Evolutionary conservation across 176 grass and related monocot genomes (phyloP), one percentile per base, ranked within the genome.

Genomic region (Saccharum spontaneum): DNA sequence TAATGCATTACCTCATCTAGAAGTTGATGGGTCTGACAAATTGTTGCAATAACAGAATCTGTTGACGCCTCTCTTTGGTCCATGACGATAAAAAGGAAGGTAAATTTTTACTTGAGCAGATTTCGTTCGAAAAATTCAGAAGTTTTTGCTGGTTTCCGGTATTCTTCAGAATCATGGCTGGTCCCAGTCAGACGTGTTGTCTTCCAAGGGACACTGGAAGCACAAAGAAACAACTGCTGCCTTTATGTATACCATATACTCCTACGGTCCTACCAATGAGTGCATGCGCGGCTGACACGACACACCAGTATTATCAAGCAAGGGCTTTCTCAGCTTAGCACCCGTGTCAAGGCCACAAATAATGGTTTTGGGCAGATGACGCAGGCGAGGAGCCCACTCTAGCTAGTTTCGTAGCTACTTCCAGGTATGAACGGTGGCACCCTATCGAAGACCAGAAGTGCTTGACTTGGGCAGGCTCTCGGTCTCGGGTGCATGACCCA

Each of bases 381-480:
- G 63, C 62, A 82, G 74, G 45, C 20, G 36, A 75, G 71, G 36
- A 81, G 71, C 78, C 8, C 15, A 61, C 8, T 59, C 24, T 20
- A 78, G 30, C 12, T 41, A 78, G 30, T 30, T 84, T 49, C 77
- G 41, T 44, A 4, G 34, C 20, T 26, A 7, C 24, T 62, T 68
- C 34, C 39, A 38, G 18, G 59, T 83, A 17, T 82, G 86, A 82
- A 88, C 72, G 6, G 4, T 15, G 18, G 12, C 1, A 26, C 6
- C 17, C 48, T 18, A 10, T 10, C 20, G 71, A 82, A 82, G 86
- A 87, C 86, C 24, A 36, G 11, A 83, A 69, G 0, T 77, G n/a
- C 54, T 83, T 88, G 86, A 88, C 86, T 63, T 64, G 43, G 59
- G 79, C 13, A 69, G 37, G 61, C 62, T 63, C 24, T 26, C 40